Conservation (phyloP, 106 monocot genomes). For the Platanthera guangdongensis region DNA sequence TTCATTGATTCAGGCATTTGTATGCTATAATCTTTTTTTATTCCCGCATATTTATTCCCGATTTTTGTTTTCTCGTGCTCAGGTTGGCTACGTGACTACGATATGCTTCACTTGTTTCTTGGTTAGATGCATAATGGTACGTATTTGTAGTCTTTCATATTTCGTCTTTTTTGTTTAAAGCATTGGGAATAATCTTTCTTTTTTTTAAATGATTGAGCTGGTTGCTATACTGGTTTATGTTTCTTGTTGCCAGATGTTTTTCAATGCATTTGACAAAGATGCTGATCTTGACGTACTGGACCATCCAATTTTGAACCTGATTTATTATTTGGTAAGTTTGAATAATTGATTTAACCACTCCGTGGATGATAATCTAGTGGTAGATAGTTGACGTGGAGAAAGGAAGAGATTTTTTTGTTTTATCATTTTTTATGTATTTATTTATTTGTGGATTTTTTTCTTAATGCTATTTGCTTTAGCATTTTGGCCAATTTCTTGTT, state of each 20-base stretch:
- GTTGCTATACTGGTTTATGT: neutral
- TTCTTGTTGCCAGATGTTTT: conserved; percentile 36
- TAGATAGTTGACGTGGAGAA: no score
- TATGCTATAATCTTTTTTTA: neutral
- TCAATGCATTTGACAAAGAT: conserved; percentile 55
- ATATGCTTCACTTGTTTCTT: conserved; percentile 92
- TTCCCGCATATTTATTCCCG: neutral
- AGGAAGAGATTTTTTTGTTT: no score
- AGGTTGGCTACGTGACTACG: conserved; percentile 94
- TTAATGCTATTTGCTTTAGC: no score
- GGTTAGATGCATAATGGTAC: conserved; percentile 81
- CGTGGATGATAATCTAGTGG: no score
- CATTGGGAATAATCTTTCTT: neutral
- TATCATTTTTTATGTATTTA: no score
- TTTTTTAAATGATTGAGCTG: neutral
- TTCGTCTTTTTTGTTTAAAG: neutral
- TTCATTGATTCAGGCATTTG: neutral
- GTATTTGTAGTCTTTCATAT: conserved; percentile 9
- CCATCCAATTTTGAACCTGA: conserved; percentile 69
- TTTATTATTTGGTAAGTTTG: conserved; percentile 49
- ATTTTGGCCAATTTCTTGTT: no score
- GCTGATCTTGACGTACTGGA: conserved; percentile 61
- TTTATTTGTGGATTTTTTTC: no score
- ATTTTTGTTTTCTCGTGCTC: neutral
- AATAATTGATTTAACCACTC: neutral